Percentiles rank a stretch among this genome's conserved stretches.
Conservation (phyloP, 495 filamentous ascomycete species). For the Collariella sp. region DNA sequence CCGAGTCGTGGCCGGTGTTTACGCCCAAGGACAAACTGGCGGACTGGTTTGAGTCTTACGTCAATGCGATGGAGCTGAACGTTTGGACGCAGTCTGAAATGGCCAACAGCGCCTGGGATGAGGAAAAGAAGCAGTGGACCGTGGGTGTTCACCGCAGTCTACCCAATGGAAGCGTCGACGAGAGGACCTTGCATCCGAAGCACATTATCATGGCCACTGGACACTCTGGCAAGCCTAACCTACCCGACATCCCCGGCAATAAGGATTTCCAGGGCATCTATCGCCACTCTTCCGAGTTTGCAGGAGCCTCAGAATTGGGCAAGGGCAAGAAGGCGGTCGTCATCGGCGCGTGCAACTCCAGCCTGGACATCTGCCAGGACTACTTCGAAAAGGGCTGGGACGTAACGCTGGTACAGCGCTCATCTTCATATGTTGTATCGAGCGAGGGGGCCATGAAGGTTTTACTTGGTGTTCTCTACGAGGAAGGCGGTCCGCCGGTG, state of each 20-base stretch:
- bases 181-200: conserved; percentile 52
- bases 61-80: conserved; percentile 64
- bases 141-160: conserved; percentile 45
- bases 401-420: conserved; percentile 80
- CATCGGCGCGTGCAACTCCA: conserved; percentile 73
- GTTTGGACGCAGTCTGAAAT: conserved; percentile 58
- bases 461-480: conserved; percentile 50
- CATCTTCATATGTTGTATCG: conserved; percentile 61
- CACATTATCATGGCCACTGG: conserved; percentile 68
- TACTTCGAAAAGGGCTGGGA: conserved; percentile 71
- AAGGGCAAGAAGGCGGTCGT: conserved; percentile 61
- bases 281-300: conserved; percentile 65
- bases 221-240: conserved; percentile 59
- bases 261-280: conserved; percentile 51
- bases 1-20: conserved; percentile 57
- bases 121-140: conserved; percentile 49
- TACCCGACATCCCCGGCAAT: conserved; percentile 55
- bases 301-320: conserved; percentile 40
- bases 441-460: conserved; percentile 42
- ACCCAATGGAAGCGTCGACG: conserved; percentile 43
- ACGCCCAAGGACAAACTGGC: conserved; percentile 77
- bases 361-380: conserved; percentile 76
- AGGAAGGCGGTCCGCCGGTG: conserved; percentile 49
- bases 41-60: conserved; percentile 70
- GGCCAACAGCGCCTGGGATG: conserved; percentile 45